Evolutionary conservation across 225 moss, liverwort and hornwort genomes (phyloP), one percentile per base, ranked within the genome.

Genomic region (Pseudisothecium myosuroides): DNA sequence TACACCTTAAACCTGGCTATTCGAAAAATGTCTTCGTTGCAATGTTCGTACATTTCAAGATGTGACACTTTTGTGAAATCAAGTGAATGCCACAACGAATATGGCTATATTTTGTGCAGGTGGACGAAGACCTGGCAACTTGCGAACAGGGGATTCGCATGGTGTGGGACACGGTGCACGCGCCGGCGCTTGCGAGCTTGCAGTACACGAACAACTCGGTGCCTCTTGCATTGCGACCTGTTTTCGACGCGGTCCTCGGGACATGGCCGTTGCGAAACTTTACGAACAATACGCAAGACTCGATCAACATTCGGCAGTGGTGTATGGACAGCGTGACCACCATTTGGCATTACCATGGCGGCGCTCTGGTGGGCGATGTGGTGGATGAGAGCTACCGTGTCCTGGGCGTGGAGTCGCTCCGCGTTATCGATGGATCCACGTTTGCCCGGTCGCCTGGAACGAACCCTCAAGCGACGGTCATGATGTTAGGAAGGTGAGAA

Each of bases 321-420:
- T 98, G 98, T 72, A 88, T 91, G 52, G 90, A 95, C 31, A 97
- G 92, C 32, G 93, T 98, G 67, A 85, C 88, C 29, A 97, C 97
- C 17, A 94, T 97, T 20, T 97, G 98, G 98, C 96, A 98, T 83
- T 98, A 95, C 91, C 98, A 98, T 75, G 98, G 98, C 12, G 98
- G 98, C 10, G 94, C 93, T 39, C 77, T 90, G 9, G 94, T 95
- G 17, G 95, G 96, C 7, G 93, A 91, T 27, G 98, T 97, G 50
- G 98, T 98, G 12, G 96, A 96, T 61, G 76, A 9, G 11, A 77
- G 88, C 52, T 97, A 96, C 88, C 96, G 91, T 18, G 93, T 98
- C 34, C 76, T 96, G 36, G 98, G 98, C 41, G 94, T 92, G 37
- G 91, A 92, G 52, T 86, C 95, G 23, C 95, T 98, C 28, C 98